phyloP scores from a whole-genome alignment of 257 asterid genomes.

The Ballota nigra region DNA sequence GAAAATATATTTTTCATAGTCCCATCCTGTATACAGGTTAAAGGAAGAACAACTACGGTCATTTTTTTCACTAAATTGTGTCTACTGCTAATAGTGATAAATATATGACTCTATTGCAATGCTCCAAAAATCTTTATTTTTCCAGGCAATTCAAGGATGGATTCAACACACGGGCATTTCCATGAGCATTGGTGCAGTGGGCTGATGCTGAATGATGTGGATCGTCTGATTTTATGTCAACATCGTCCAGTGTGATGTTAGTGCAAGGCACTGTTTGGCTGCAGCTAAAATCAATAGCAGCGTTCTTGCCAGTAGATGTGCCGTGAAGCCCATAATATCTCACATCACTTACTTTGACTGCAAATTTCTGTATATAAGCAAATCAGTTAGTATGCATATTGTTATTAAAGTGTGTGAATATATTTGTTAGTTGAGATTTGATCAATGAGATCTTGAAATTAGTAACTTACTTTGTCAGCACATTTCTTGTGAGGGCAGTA shows the following conservation, averaged over 20 bases:
- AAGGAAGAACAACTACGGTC: neutral
- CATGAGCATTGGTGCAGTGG: constrained; percentile 42
- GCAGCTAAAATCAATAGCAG: constrained; percentile 43
- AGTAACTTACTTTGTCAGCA: constrained; percentile 27
- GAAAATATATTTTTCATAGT: neutral
- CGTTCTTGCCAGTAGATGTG: constrained; percentile 30
- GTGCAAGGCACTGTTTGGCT: constrained; percentile 44
- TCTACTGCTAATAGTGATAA: neutral
- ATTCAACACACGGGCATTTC: constrained; percentile 11
- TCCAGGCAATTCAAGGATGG: constrained; percentile 35
- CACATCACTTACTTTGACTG: constrained; percentile 46
- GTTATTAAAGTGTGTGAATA: neutral
- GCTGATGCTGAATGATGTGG: constrained; percentile 11
- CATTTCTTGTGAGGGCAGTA: constrained; percentile 54
- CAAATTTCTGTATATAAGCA: constrained; percentile 29
- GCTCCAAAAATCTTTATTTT: neutral
- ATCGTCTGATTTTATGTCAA: constrained; percentile 31
- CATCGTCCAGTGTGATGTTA: constrained; percentile 32
- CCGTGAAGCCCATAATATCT: constrained; percentile 36
- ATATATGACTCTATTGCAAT: neutral
- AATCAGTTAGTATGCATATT: neutral
- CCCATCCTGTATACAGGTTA: neutral
- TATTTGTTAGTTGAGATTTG: neutral
- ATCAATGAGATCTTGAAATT: neutral
- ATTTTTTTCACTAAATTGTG: neutral